Evolutionary conservation across 2,329 filamentous ascomycete species (phyloP).

Genomic region (Camillea tinctor): DNA sequence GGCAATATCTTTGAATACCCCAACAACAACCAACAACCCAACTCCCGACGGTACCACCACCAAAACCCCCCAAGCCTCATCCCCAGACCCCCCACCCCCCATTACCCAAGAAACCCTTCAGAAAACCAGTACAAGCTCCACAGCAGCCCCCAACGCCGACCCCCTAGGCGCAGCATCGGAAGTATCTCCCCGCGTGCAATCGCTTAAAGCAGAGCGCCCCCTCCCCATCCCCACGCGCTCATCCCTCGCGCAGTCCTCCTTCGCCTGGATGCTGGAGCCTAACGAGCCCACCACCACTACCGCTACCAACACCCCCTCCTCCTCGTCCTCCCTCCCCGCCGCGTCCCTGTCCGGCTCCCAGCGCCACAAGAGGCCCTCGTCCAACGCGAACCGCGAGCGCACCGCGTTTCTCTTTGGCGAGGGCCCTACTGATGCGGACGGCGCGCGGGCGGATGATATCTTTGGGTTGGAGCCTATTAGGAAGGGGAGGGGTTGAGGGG

Average conservation of each 20-base stretch:
- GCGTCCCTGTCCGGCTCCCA: slow-evolving; percentile 12
- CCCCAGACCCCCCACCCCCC: not conserved
- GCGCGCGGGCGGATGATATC: slow-evolving; percentile 46
- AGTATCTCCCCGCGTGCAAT: not conserved
- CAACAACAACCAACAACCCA: slow-evolving; percentile 18
- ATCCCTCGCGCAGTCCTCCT: slow-evolving; percentile 70
- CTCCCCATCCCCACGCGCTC: slow-evolving; percentile 60
- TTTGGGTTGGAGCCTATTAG: slow-evolving; percentile 55
- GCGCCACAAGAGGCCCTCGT: slow-evolving; percentile 42
- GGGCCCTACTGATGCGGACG: slow-evolving; percentile 38
- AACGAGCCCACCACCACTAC: slow-evolving; percentile 36
- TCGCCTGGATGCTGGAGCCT: slow-evolving; percentile 75
- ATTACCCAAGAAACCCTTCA: not conserved
- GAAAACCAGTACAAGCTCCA: not conserved
- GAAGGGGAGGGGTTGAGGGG: slow-evolving; percentile 23
- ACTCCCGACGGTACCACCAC: slow-evolving; percentile 5
- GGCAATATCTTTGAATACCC: slow-evolving; percentile 25
- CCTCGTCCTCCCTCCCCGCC: slow-evolving; percentile 22
- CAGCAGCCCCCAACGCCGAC: slow-evolving; percentile 20
- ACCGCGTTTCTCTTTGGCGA: slow-evolving; percentile 63
- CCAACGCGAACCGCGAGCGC: slow-evolving; percentile 49
- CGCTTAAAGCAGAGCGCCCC: slow-evolving; percentile 22
- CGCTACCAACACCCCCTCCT: slow-evolving; percentile 20
- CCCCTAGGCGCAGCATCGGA: slow-evolving; percentile 17
- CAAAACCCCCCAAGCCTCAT: slow-evolving; percentile 5